Evolutionary conservation across 306 rosid genomes (phyloP).

Genomic region (Trichosanthes truncata): DNA sequence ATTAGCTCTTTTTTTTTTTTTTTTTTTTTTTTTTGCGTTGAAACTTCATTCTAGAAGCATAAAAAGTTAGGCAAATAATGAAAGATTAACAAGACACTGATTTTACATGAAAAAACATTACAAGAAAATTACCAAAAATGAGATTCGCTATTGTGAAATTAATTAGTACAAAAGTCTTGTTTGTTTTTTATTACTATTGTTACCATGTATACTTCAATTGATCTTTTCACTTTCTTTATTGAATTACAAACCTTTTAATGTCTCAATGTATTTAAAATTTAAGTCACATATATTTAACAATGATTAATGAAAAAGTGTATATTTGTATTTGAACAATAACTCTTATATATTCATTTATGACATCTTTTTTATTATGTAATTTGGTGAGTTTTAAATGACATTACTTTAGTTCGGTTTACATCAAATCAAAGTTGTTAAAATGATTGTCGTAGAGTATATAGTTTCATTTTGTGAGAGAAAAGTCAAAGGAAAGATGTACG

Average conservation of each 20-base stretch:
- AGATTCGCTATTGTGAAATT: no score
- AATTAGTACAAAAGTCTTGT: no score
- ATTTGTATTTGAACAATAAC: neutral
- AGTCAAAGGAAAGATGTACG: neutral
- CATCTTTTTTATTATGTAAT: neutral
- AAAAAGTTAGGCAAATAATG: neutral
- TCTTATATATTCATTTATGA: neutral
- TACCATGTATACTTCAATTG: no score
- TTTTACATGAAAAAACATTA: neutral
- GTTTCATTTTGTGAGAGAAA: neutral
- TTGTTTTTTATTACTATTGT: no score
- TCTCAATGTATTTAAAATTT: neutral
- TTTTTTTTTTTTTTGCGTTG: neutral
- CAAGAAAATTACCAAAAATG: no score
- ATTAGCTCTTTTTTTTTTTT: neutral
- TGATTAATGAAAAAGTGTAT: no score
- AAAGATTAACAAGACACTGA: neutral
- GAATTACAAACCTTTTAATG: no score
- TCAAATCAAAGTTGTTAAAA: slow-evolving; percentile 1
- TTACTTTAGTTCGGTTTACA: neutral
- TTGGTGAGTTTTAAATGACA: neutral
- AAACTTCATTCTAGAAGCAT: neutral
- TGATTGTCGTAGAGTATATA: no score
- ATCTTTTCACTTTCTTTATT: no score
- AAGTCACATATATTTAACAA: neutral